phyloP scores from a whole-genome alignment of 805 yeast species.

The Metschnikowia lachancei region DNA sequence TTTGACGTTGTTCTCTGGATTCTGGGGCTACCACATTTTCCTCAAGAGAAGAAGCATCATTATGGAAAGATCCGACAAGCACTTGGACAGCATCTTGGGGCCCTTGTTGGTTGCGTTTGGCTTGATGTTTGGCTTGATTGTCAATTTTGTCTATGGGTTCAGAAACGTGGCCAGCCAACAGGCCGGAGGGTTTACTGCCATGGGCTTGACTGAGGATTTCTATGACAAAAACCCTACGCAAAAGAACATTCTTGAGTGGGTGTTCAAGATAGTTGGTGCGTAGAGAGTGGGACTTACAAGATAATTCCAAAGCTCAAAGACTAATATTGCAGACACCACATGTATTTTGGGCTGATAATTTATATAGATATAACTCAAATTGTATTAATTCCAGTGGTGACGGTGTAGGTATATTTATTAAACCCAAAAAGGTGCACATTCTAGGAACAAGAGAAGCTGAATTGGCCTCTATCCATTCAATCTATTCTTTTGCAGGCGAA shows the following conservation, averaged over 20 bases:
- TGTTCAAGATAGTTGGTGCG: conserved; percentile 28
- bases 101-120: conserved; percentile 78
- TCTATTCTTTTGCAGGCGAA: too few species aligned
- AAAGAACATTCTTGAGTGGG: conserved; percentile 34
- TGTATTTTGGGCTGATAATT: too few species aligned
- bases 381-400: too few species aligned
- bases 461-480: too few species aligned
- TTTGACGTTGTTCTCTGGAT: conserved; percentile 76
- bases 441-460: too few species aligned
- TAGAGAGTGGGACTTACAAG: too few species aligned
- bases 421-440: too few species aligned
- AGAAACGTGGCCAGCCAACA: conserved; percentile 24
- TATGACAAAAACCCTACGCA: conserved; percentile 34
- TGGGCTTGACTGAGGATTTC: conserved; percentile 29
- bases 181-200: conserved; percentile 16
- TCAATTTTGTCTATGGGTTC: conserved; percentile 72
- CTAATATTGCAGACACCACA: too few species aligned
- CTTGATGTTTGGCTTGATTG: conserved; percentile 58
- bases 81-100: conserved; percentile 86
- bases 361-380: too few species aligned
- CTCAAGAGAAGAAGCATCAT: conserved; percentile 68
- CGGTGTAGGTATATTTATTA: too few species aligned
- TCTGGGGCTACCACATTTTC: conserved; percentile 87
- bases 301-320: too few species aligned
- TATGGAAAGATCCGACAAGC: conserved; percentile 77